Base-by-base conservation (phyloP, 805 yeast genomes). In the Candida hungchunana region DNA sequence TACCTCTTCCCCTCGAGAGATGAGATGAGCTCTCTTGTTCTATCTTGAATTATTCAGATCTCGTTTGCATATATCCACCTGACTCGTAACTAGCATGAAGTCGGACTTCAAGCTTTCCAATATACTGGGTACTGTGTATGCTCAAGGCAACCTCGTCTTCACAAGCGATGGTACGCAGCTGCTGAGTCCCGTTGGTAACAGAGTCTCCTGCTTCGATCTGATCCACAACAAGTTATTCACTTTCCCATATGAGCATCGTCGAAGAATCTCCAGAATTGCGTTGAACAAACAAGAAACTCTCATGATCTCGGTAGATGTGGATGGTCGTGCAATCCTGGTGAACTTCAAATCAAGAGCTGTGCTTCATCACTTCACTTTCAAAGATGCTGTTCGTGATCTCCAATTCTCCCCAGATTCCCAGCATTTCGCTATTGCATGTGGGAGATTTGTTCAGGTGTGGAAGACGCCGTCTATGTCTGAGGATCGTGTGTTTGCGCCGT, bases 401-500 rank as follows among this genome's bases (percentile, higher is more conserved):
- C 75, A 81, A 51, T 93, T 93, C 60, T 79, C 95, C 34, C 93
- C 96, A 3, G 88, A 87, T 60, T 97, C 97, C 3, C 70, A 69
- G 29, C 75, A 76, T 50, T 89, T 93, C 63, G 97, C 97, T 6
- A 72, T 87, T 18, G 95, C 95, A 4, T 67, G 79, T 23, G 87
- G 86, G 6, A 66, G 95, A 47, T 82, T 83, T 36, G 66, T 90
- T 13, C 97, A 93, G 59, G 80, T 93, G 7, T 93, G 98, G 98
- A 80, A 77, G 53, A 86, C 97, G 1, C 97, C 97, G 0, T 79
- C 75, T 31, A 66, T 69, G 17, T 64, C 77, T 7, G 93, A 85
- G 50, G 96, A 87, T 53, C 72, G 95, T 42, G 96, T 88, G 57
- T 93, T 93, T 69, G 93, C 96, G 1, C 98, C 98, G 12, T 93